Evolutionary conservation across 23 red algal genomes (phyloP).

Genomic region (Gracilariopsis chorda): DNA sequence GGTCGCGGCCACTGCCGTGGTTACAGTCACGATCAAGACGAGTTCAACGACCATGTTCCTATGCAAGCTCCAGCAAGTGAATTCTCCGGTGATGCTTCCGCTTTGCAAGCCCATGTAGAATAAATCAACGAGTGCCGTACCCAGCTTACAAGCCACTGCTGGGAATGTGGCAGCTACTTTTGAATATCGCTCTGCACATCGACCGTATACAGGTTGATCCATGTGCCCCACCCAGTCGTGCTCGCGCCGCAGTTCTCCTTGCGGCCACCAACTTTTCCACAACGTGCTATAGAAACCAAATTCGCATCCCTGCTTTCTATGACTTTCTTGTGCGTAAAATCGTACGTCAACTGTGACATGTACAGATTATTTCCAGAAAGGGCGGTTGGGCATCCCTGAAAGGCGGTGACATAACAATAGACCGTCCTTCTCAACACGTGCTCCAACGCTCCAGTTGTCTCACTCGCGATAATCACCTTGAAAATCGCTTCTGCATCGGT

Average conservation of each 20-base stretch:
- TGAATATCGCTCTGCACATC: background rate
- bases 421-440: constrained; percentile 70
- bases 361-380: background rate
- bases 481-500: constrained; percentile 69
- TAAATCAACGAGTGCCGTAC: constrained; percentile 46
- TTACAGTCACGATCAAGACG: background rate
- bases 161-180: constrained; percentile 57
- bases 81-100: background rate
- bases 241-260: constrained; percentile 34
- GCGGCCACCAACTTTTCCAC: constrained; percentile 20
- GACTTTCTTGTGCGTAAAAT: constrained; percentile 64
- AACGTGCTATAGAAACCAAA: background rate
- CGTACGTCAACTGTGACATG: background rate
- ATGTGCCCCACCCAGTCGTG: constrained; percentile 63
- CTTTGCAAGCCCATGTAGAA: background rate
- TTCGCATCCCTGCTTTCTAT: constrained; percentile 45
- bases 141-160: constrained; percentile 65
- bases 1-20: background rate
- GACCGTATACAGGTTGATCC: constrained; percentile 75
- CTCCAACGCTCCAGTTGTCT: constrained; percentile 62
- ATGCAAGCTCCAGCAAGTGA: background rate
- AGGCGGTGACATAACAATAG: constrained; percentile 74
- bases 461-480: constrained; percentile 35
- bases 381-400: constrained; percentile 65
- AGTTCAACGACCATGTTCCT: too few relatives aligned